Base-by-base conservation (phyloP, 2,329 filamentous ascomycete species). In the Colletotrichum cereale region DNA sequence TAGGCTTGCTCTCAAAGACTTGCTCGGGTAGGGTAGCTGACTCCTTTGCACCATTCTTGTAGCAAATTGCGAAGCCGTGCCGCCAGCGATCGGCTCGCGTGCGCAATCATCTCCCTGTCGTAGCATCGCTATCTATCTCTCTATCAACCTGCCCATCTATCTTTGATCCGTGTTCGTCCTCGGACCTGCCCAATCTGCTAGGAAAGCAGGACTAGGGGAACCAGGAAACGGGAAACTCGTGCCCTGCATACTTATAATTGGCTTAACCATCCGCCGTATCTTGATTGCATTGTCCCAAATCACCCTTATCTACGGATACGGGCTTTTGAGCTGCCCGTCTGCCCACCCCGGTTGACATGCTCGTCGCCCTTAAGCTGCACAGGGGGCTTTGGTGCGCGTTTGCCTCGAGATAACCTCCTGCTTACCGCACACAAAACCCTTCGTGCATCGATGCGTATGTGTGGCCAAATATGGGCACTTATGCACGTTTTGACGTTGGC, bases 41-140 rank as follows among this genome's bases (percentile, higher is more conserved):
- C 50, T 66, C 34, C 5, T 71, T 72, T 71, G 70, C 66, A 66
- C 62, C 70, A 71, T 66, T 58, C 57, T 57, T 42, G 26, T 26
- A 71, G 56, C 61, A 72, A 66, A 72, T 72, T 66, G 70, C 70
- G 65, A 66, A 53, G 56, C 56, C 55, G 71, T 70, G 66, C 61
- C 66, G 66, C 70, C 60, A 70, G 61, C 62, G 56, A 72, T 72
- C 66, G 66, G 34, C 70, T 72, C 55, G 53, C 55, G 57, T 64
- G 69, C 69, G 58, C 69, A 71, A 72, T 72, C 69, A 55, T 64
- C 29, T 61, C 69, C 69, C 69, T 72, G 69, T 71, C 68, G 60
- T 31, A 52, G 57, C 62, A 62, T 67, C 57, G 44, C 52, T 68
- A 53, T 36, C 26, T 56, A 34, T 24, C 53, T 56, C 31, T 56